A percentile compares a stretch with the other conserved stretches of the same genome.
phyloP scores from a whole-genome alignment of 2,329 filamentous ascomycete genomes.

The Botryosphaeria dothidea region DNA sequence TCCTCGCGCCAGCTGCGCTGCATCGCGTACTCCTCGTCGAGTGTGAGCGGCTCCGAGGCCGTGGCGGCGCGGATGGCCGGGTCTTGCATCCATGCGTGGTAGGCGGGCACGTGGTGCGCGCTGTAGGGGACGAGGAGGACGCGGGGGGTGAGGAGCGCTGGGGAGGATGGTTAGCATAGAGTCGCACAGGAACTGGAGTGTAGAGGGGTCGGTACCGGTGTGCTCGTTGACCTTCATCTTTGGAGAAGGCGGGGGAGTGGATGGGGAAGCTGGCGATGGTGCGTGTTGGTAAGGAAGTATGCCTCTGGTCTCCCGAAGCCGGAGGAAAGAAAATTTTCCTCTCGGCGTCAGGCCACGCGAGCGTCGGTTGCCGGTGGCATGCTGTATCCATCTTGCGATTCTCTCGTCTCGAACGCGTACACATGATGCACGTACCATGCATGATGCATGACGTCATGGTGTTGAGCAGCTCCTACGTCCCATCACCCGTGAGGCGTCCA shows the following conservation, averaged over 20 bases:
- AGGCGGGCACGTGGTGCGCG: slow-evolving; percentile 74
- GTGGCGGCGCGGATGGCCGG: slow-evolving; percentile 76
- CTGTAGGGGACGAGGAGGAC: slow-evolving; percentile 84
- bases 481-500: no score
- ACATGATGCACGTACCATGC: neutral
- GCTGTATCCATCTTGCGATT: neutral
- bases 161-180: neutral
- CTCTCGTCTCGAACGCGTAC: neutral
- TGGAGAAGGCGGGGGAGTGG: neutral
- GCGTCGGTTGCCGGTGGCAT: neutral
- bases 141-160: slow-evolving; percentile 67
- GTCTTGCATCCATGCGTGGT: slow-evolving; percentile 92
- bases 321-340: slow-evolving; percentile 8
- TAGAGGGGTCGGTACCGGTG: slow-evolving; percentile 29
- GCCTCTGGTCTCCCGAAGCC: neutral
- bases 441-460: slow-evolving; percentile 18
- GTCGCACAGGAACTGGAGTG: neutral
- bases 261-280: neutral
- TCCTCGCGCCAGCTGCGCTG: slow-evolving; percentile 83
- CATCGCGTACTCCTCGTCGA: slow-evolving; percentile 86
- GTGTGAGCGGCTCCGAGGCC: slow-evolving; percentile 78
- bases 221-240: slow-evolving; percentile 46
- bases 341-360: neutral
- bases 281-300: neutral
- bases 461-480: neutral